Percentiles rank a stretch among this genome's conserved stretches.
phyloP scores from a whole-genome alignment of 192 early-diverging fungal species.

The Gamsiella multidivaricata region DNA sequence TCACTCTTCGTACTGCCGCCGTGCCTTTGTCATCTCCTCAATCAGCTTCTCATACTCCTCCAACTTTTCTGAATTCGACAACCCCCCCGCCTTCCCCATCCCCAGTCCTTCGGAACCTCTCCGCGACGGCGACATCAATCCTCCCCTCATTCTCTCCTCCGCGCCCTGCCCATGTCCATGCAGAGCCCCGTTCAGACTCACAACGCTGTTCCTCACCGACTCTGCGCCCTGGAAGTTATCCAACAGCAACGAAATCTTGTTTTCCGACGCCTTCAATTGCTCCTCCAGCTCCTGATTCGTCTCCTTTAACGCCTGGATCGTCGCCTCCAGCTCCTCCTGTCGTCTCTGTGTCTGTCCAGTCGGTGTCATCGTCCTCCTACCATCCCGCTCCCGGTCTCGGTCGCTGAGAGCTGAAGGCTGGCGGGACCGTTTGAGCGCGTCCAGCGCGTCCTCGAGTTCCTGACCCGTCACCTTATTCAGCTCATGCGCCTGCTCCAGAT shows the following conservation, averaged over 20 bases:
- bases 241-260: slow-evolving; percentile 46
- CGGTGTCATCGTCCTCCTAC: neutral
- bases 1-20: slow-evolving; percentile 25
- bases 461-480: slow-evolving; percentile 41
- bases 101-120: too few relatives aligned
- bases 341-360: neutral
- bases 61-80: slow-evolving; percentile 33
- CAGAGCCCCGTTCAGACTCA: slow-evolving; percentile 9
- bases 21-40: slow-evolving; percentile 39
- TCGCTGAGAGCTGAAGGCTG: too few relatives aligned
- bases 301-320: slow-evolving; percentile 18
- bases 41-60: slow-evolving; percentile 48
- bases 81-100: neutral
- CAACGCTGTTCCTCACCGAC: slow-evolving; percentile 40
- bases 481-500: slow-evolving; percentile 40
- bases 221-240: slow-evolving; percentile 41
- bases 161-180: too few relatives aligned
- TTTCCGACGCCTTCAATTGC: slow-evolving; percentile 43
- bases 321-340: slow-evolving; percentile 28
- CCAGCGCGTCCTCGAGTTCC: slow-evolving; percentile 41
- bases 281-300: slow-evolving; percentile 45
- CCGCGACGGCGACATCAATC: slow-evolving; percentile 6
- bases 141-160: too few relatives aligned
- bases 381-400: too few relatives aligned
- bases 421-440: slow-evolving; percentile 23